phyloP scores from a whole-genome alignment of 768 basidiomycete species.

The Sarcodon aspratus region DNA sequence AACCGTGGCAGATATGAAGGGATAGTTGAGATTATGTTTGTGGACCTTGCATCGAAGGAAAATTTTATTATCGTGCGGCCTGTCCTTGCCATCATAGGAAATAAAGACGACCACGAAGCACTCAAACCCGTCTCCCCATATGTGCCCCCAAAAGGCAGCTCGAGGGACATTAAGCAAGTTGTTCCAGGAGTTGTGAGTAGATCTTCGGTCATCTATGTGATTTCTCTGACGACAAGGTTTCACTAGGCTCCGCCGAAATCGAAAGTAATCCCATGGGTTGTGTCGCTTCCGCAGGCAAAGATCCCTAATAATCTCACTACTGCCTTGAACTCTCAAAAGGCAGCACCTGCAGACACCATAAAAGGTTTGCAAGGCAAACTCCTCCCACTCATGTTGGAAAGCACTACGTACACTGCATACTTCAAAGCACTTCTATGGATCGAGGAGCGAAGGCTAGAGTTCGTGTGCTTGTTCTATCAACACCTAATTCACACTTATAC shows the following conservation, averaged over 20 bases:
- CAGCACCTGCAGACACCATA: not conserved
- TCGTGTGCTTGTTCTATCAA: not conserved
- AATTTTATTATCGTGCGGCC: conserved; percentile 37
- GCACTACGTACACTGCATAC: conserved; percentile 27
- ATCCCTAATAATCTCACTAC: conserved; percentile 3
- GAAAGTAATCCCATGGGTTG: conserved; percentile 7
- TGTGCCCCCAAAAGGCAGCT: conserved; percentile 23
- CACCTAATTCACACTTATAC: not conserved
- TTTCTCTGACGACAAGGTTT: conserved; percentile 1
- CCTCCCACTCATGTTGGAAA: conserved; percentile 29
- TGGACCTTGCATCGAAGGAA: conserved; percentile 30
- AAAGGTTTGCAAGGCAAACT: conserved; percentile 5
- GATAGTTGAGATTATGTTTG: conserved; percentile 39
- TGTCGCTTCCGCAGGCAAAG: conserved; percentile 3
- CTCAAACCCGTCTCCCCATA: conserved; percentile 37
- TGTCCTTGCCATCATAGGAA: conserved; percentile 34
- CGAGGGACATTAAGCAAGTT: conserved; percentile 4
- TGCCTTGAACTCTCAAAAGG: not conserved
- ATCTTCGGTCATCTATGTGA: not conserved
- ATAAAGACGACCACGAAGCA: conserved; percentile 29
- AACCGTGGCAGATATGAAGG: conserved; percentile 37
- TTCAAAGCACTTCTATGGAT: conserved; percentile 47
- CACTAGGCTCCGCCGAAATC: not conserved
- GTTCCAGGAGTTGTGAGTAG: conserved; percentile 10
- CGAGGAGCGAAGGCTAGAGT: conserved; percentile 27